Conservation (phyloP, 75 land plant genomes). For the Picea sitchensis region DNA sequence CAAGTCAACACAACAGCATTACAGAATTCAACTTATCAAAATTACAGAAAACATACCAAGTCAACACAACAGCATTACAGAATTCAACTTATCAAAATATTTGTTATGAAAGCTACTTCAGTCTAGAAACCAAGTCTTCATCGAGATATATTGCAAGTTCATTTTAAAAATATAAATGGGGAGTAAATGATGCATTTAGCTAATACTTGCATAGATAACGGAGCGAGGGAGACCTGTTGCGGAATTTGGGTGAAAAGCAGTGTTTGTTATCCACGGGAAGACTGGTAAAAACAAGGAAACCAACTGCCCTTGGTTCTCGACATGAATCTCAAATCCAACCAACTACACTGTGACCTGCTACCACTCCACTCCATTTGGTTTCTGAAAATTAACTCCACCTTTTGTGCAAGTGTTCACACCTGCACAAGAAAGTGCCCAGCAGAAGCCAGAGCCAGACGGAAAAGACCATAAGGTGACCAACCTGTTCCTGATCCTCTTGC, state of each 20-base stretch:
- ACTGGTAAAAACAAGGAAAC: not conserved
- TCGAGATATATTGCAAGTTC: not conserved
- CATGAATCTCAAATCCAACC: too few species aligned
- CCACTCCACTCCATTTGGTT: too few species aligned
- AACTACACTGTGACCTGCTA: too few species aligned
- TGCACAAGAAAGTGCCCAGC: too few species aligned
- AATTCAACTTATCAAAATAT: too few species aligned
- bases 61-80: too few species aligned
- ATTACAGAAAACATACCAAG: too few species aligned
- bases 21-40: too few species aligned
- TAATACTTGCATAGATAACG: not conserved
- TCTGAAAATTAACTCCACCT: too few species aligned
- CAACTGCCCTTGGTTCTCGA: not conserved
- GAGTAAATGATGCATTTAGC: not conserved
- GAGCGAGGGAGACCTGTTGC: not conserved
- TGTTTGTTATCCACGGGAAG: not conserved
- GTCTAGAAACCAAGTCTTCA: not conserved
- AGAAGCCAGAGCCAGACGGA: not conserved
- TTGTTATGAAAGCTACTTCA: not conserved
- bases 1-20: too few species aligned
- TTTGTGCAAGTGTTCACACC: not conserved
- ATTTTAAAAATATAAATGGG: not conserved
- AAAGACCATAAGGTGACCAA: not conserved
- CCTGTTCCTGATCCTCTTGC: not conserved
- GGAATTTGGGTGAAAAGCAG: not conserved